These are phyloP conservation scores for Sutorius eximius DNA, from an alignment of 1,284 basidiomycete species.

Conservation along the genomic window DNA sequence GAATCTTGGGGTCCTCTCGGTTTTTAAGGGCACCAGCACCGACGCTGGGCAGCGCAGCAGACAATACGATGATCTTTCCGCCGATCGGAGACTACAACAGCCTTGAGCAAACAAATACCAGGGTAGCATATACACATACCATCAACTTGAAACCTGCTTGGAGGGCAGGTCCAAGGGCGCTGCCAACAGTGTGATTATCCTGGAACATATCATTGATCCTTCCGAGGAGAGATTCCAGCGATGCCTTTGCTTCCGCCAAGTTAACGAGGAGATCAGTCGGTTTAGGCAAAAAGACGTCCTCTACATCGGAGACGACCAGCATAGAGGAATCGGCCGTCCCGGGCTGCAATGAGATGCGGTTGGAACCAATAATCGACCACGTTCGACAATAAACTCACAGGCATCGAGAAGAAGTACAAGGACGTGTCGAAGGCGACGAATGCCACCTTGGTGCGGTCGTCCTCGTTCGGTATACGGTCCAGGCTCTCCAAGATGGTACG, in stretches of 20 bases:
- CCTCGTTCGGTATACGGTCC: constrained; percentile 94
- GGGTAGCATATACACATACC: constrained; percentile 40
- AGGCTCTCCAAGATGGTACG: constrained; percentile 94
- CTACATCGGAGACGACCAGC: constrained; percentile 96
- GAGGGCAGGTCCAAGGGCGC: constrained; percentile 93
- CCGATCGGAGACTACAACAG: constrained; percentile 76
- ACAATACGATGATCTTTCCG: constrained; percentile 93
- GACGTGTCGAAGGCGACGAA: constrained; percentile 93
- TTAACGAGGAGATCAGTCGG: constrained; percentile 96
- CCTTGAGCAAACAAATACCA: neutral
- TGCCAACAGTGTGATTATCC: constrained; percentile 88
- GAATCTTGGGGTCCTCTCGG: constrained; percentile 93
- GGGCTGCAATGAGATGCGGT: constrained; percentile 45
- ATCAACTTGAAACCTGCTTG: constrained; percentile 97
- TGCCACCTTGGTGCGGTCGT: constrained; percentile 88
- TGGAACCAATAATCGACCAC: neutral
- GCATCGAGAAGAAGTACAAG: constrained; percentile 95
- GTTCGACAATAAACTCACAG: constrained; percentile 44
- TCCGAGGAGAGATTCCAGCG: constrained; percentile 81
- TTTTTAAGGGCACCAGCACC: constrained; percentile 94
- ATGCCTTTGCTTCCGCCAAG: constrained; percentile 80
- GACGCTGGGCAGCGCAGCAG: constrained; percentile 83
- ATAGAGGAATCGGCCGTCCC: constrained; percentile 86
- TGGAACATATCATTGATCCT: constrained; percentile 96
- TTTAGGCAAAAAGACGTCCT: constrained; percentile 97